These are phyloP conservation scores for Rhizopogon rudus DNA, from an alignment of 768 basidiomycete species.

Conservation along the genomic window DNA sequence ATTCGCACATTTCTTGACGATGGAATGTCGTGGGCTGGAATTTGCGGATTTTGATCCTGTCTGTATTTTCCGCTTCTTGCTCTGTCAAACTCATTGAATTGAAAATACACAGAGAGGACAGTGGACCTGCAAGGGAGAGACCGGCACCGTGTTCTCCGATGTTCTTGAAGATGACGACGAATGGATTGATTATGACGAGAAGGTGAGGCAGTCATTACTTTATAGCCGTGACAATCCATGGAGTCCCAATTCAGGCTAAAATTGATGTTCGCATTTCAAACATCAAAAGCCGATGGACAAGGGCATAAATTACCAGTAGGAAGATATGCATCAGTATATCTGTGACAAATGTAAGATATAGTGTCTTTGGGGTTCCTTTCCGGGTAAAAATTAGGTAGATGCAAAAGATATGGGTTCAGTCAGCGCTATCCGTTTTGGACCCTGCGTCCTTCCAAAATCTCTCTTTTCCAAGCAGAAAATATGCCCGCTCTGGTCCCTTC, in stretches of 20 bases:
- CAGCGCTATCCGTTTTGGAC: no score
- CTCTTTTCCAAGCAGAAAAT: conserved; percentile 24
- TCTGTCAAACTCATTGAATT: not conserved
- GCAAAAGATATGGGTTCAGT: not conserved
- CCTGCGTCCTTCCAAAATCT: conserved; percentile 26
- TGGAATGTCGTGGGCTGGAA: conserved; percentile 88
- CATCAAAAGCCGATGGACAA: conserved; percentile 60
- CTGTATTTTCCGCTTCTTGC: conserved; percentile 11
- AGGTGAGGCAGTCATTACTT: conserved; percentile 39
- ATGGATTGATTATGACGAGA: conserved; percentile 92
- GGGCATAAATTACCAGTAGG: conserved; percentile 38
- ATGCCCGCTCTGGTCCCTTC: not conserved
- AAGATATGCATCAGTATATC: not conserved
- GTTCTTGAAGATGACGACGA: conserved; percentile 54
- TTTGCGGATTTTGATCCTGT: conserved; percentile 79
- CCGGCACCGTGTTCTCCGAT: conserved; percentile 53
- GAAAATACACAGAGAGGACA: conserved; percentile 45
- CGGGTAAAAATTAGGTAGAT: not conserved
- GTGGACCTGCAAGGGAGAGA: conserved; percentile 73
- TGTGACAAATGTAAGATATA: not conserved
- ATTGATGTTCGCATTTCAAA: conserved; percentile 69
- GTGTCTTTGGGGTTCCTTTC: not conserved
- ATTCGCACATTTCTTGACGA: conserved; percentile 57
- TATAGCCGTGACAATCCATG: not conserved
- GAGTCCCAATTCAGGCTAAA: conserved; percentile 36